These are phyloP conservation scores for Platanthera guangdongensis DNA, from an alignment of 106 monocot genomes.

Conservation along the genomic window DNA sequence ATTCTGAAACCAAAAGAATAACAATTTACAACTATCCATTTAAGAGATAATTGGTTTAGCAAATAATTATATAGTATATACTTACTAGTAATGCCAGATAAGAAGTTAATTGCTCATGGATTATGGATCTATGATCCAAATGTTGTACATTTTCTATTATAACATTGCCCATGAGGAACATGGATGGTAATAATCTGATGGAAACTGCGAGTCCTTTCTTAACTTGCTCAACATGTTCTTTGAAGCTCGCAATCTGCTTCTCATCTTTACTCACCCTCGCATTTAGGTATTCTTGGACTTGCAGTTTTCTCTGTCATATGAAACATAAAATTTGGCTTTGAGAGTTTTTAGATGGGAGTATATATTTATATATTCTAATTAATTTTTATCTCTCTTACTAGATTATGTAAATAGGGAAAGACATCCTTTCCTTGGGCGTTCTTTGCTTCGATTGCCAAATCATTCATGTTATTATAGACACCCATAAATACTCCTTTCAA, in stretches of 20 bases:
- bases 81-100: too few relatives aligned
- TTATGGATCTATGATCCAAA: slow-evolving; percentile 15
- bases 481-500: slow-evolving; percentile 10
- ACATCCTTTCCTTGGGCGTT: slow-evolving; percentile 26
- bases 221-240: slow-evolving; percentile 21
- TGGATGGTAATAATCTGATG: slow-evolving; percentile 21
- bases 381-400: slow-evolving; percentile 9
- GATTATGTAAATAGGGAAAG: slow-evolving; percentile 22
- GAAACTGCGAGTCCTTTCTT: slow-evolving; percentile 18
- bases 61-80: too few relatives aligned
- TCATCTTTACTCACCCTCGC: slow-evolving; percentile 1
- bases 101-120: slow-evolving; percentile 3
- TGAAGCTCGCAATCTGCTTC: neutral
- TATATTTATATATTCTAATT: neutral
- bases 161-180: slow-evolving; percentile 22
- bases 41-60: too few relatives aligned
- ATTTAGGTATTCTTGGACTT: slow-evolving; percentile 15
- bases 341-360: neutral
- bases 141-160: neutral
- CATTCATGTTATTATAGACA: slow-evolving; percentile 20
- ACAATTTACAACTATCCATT: neutral
- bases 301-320: neutral
- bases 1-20: too few relatives aligned
- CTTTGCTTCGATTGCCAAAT: slow-evolving; percentile 15
- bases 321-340: neutral